Evolutionary conservation across 2,329 filamentous ascomycete species (phyloP).

Genomic region (Tolypocladium tropicale): DNA sequence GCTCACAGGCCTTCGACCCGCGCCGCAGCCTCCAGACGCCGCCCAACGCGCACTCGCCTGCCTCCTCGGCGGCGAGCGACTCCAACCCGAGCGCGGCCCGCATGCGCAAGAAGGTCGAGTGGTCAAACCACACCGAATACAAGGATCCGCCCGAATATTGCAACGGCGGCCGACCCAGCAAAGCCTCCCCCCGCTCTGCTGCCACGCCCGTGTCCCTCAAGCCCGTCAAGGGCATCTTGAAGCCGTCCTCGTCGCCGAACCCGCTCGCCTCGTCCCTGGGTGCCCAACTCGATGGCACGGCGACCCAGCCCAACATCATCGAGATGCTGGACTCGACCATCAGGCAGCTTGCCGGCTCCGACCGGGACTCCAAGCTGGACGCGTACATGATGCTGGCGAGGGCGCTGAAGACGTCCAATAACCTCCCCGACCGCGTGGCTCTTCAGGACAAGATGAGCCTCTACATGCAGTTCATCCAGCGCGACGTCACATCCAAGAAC

Average conservation of each 20-base stretch:
- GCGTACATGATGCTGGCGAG: conserved; percentile 74
- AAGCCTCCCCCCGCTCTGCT: conserved; percentile 29
- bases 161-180: conserved; percentile 24
- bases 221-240: conserved; percentile 64
- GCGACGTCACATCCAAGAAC: conserved; percentile 61
- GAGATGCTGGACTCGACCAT: conserved; percentile 80
- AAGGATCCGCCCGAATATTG: conserved; percentile 39
- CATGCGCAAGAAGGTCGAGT: conserved; percentile 44
- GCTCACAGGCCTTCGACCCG: conserved; percentile 26
- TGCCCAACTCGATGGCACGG: conserved; percentile 28
- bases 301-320: conserved; percentile 46
- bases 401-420: conserved; percentile 71
- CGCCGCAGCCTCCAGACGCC: conserved; percentile 37
- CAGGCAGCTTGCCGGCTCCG: conserved; percentile 67
- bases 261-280: conserved; percentile 29
- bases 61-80: conserved; percentile 27
- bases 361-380: conserved; percentile 66
- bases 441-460: conserved; percentile 66
- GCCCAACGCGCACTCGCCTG: conserved; percentile 36
- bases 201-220: conserved; percentile 29
- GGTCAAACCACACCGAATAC: conserved; percentile 47
- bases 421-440: conserved; percentile 63
- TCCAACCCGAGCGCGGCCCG: conserved; percentile 33
- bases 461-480: conserved; percentile 71
- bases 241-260: conserved; percentile 47